Evolutionary conservation across 2,329 filamentous ascomycete genomes (phyloP), one percentile per base, ranked within the genome.

Genomic region (Coniosporium tulheliwenetii): DNA sequence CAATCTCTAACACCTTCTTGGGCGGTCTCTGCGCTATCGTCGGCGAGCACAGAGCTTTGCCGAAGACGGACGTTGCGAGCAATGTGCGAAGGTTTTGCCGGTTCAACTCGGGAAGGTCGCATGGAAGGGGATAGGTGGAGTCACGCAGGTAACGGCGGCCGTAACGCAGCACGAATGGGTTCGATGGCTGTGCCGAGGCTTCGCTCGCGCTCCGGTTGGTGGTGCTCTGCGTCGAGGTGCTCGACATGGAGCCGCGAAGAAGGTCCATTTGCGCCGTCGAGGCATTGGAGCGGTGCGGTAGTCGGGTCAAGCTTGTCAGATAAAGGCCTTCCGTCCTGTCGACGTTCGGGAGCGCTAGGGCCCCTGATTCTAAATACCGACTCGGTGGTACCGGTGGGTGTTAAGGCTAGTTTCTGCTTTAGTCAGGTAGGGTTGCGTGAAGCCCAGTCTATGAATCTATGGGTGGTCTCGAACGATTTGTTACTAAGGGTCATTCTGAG

Each of bases 41-140:
- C 1, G 81, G 79, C 8, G 80, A 81, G 60, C 82, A 87, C 42
- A 91, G 72, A 0, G 85, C 82, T 9, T 77, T 77, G 36, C 85
- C 85, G 51, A 91, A 86, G 30, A 93, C 73, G 53, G 85, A 78
- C 49, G 85, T 80, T 39, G 86, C 69, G 46, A 94, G 71, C 48
- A 93, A 70, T 0, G 87, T 93, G 44, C 85, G 77, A 42, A 95
- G 67, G 38, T 79, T 86, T 61, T 95, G 87, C 43, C 87, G 76
- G 60, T 94, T 85, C 38, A 93, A 73, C 62, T 95, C 87, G 34
- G 79, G 68, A 34, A 94, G 72, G 62, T 95, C 89, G 63, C 82
- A 81, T 33, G 89, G 89, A 2, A 95, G 68, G n/a, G 85, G 85
- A 52, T 96, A 95, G 7, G 75, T 64, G 29, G 83, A 66, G 53